These are phyloP conservation scores for Tothia fuscella DNA, from an alignment of 2,329 filamentous ascomycete genomes.

Conservation along the genomic window DNA sequence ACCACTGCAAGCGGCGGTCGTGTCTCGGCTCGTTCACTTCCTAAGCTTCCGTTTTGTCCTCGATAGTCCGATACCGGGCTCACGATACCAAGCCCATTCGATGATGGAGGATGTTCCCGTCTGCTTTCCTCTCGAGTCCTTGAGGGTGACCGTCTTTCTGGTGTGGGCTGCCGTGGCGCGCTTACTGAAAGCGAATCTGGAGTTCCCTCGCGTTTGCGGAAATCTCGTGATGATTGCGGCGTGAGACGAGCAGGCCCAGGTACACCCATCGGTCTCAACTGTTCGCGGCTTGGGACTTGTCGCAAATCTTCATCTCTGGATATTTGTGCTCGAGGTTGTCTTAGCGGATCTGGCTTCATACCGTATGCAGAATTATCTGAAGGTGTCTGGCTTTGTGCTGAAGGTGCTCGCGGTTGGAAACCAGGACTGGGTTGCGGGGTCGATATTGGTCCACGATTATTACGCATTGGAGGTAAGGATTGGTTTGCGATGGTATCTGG, in stretches of 20 bases:
- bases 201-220: slow-evolving; percentile 14
- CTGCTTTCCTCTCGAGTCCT: not conserved
- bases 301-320: slow-evolving; percentile 13
- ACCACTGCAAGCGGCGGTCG: too few relatives aligned
- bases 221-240: slow-evolving; percentile 28
- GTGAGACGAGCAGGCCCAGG: too few relatives aligned
- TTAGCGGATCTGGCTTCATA: not conserved
- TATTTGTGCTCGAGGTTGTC: slow-evolving; percentile 1
- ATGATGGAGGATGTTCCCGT: not conserved
- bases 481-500: not conserved
- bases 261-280: slow-evolving; percentile 4
- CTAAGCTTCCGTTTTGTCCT: not conserved
- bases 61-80: not conserved
- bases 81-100: not conserved
- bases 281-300: slow-evolving; percentile 18
- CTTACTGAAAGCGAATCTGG: slow-evolving; percentile 14
- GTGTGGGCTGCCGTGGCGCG: too few relatives aligned
- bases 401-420: slow-evolving; percentile 3
- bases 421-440: not conserved
- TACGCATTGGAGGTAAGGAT: not conserved
- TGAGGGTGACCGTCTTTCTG: not conserved
- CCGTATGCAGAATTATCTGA: too few relatives aligned
- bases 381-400: slow-evolving; percentile 1
- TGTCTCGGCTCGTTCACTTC: not conserved
- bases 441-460: not conserved